phyloP scores from a whole-genome alignment of 2,329 filamentous ascomycete genomes.

The Microsporum ferrugineum region DNA sequence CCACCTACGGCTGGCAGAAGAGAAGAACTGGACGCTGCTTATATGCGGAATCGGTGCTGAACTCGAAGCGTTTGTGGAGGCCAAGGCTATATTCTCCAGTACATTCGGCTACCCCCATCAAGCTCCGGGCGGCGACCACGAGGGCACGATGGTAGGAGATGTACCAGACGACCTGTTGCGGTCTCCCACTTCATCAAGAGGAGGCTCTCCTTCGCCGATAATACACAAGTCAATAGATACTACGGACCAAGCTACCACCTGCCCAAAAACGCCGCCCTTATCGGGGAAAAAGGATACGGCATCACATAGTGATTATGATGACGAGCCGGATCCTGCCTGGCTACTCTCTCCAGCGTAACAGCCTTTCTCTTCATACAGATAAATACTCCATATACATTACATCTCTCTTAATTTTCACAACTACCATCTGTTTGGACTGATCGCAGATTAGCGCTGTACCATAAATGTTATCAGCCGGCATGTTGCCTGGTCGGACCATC shows the following conservation, averaged over 20 bases:
- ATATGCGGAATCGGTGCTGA: slow-evolving; percentile 53
- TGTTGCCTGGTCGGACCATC: too few relatives aligned
- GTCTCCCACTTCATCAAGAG: slow-evolving; percentile 16
- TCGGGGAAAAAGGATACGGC: not conserved
- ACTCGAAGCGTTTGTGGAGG: slow-evolving; percentile 43
- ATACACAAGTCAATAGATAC: not conserved
- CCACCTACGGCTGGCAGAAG: slow-evolving; percentile 41
- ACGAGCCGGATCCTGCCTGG: slow-evolving; percentile 36
- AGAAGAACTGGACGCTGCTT: slow-evolving; percentile 48
- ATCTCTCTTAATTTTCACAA: too few relatives aligned
- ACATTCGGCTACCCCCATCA: slow-evolving; percentile 20
- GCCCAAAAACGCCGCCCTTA: not conserved
- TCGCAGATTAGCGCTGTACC: too few relatives aligned
- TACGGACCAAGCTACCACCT: not conserved
- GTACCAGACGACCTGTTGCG: slow-evolving; percentile 28
- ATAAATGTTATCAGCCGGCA: too few relatives aligned
- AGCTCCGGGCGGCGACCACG: slow-evolving; percentile 14
- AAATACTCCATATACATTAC: too few relatives aligned
- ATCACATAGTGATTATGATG: slow-evolving; percentile 28
- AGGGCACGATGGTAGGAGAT: slow-evolving; percentile 23
- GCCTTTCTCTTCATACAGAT: too few relatives aligned
- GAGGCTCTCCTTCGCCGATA: not conserved
- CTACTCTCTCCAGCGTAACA: slow-evolving; percentile 21
- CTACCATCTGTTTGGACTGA: too few relatives aligned
- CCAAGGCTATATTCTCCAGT: slow-evolving; percentile 26